Conservation (phyloP, 257 asterid species). For the Leonotis leonurus region DNA sequence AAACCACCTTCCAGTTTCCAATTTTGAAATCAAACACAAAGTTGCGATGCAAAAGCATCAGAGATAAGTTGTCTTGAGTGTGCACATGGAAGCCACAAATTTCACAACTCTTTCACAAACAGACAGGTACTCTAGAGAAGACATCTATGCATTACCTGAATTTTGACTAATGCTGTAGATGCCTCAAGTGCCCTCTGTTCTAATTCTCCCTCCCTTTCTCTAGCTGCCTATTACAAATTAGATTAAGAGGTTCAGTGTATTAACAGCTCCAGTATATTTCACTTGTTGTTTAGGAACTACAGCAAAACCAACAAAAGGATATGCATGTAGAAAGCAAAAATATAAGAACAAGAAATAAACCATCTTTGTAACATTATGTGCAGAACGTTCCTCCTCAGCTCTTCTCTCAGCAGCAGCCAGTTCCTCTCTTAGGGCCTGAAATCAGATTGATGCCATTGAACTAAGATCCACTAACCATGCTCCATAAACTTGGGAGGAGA, state of each 20-base stretch:
- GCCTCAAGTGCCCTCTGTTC: slow-evolving; percentile 96
- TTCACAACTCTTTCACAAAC: slow-evolving; percentile 4
- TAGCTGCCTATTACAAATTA: slow-evolving; percentile 82
- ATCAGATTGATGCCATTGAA: slow-evolving; percentile 10
- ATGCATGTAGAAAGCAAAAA: slow-evolving; percentile 4
- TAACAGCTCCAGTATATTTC: slow-evolving; percentile 13
- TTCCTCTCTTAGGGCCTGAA: slow-evolving; percentile 93
- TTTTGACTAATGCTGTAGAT: slow-evolving; percentile 83
- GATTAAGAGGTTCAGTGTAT: slow-evolving; percentile 21
- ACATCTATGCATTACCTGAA: slow-evolving; percentile 53
- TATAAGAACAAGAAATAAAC: slow-evolving; percentile 30
- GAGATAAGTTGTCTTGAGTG: not conserved
- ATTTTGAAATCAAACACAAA: not conserved
- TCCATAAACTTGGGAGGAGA: slow-evolving; percentile 2
- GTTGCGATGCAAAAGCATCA: slow-evolving; percentile 4
- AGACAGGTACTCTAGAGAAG: slow-evolving; percentile 1
- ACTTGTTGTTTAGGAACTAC: slow-evolving; percentile 5
- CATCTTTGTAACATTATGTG: slow-evolving; percentile 85
- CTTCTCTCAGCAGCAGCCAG: slow-evolving; percentile 86
- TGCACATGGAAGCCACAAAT: not conserved
- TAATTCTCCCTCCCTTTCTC: slow-evolving; percentile 97
- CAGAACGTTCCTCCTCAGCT: slow-evolving; percentile 96
- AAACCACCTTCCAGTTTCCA: not conserved
- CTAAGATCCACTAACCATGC: slow-evolving; percentile 21
- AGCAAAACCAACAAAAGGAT: not conserved